Percentiles rank a stretch among this genome's conserved stretches.
Conservation (phyloP, 140 eudicot species). For the Stevia rebaudiana region DNA sequence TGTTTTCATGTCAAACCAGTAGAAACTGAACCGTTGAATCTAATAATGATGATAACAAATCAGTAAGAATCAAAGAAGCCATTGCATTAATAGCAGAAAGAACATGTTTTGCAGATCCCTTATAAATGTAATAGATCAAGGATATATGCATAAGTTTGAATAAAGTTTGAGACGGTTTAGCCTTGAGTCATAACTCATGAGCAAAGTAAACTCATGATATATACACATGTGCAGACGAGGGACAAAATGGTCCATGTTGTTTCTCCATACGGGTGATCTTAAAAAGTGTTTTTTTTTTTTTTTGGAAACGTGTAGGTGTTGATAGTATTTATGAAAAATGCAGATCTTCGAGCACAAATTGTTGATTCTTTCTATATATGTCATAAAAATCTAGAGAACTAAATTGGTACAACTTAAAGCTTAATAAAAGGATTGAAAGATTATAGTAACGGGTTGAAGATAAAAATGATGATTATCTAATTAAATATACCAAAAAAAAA, state of each 20-base stretch:
- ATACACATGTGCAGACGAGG: background rate
- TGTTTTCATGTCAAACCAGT: constrained; percentile 22
- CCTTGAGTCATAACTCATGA: background rate
- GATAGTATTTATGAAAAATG: too few relatives aligned
- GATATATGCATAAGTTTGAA: background rate
- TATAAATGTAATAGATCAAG: background rate
- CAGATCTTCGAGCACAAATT: too few relatives aligned
- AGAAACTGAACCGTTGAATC: background rate
- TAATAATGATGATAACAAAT: background rate
- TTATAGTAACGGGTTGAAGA: too few relatives aligned
- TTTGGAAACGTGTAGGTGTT: too few relatives aligned
- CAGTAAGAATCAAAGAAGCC: background rate
- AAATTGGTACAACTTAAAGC: too few relatives aligned
- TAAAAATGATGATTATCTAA: too few relatives aligned
- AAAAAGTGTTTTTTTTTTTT: too few relatives aligned
- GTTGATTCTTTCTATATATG: too few relatives aligned
- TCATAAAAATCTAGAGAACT: too few relatives aligned
- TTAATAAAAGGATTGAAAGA: too few relatives aligned
- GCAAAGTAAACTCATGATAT: background rate
- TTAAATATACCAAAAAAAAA: too few relatives aligned
- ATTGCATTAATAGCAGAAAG: background rate
- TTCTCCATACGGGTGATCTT: background rate
- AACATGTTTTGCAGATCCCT: background rate
- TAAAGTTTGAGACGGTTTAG: too few relatives aligned
- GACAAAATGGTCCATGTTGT: background rate